These are phyloP conservation scores for Linnemannia elongata DNA, from an alignment of 192 early-diverging fungal genomes.

Conservation along the genomic window DNA sequence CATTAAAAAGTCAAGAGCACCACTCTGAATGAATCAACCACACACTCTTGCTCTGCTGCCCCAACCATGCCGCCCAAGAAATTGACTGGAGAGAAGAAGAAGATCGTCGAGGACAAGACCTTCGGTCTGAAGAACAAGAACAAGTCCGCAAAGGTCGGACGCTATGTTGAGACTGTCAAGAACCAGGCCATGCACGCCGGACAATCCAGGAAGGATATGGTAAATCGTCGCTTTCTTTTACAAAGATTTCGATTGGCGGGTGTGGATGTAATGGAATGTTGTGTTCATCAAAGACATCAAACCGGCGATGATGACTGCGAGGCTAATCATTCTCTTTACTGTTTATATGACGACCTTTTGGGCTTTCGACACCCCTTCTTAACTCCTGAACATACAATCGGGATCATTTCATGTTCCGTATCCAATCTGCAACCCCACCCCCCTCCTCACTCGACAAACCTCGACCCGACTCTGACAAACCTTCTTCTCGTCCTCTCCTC, in stretches of 20 bases:
- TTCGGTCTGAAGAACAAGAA: conserved; percentile 99
- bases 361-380: background rate
- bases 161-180: conserved; percentile 94
- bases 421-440: background rate
- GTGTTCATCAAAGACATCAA: too few species aligned
- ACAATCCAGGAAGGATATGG: conserved; percentile 66
- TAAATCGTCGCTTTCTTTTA: conserved; percentile 28
- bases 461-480: background rate
- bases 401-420: background rate
- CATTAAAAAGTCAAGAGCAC: background rate
- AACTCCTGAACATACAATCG: background rate
- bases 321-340: too few species aligned
- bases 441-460: background rate
- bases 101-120: conserved; percentile 95
- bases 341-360: too few species aligned
- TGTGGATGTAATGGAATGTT: background rate
- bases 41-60: background rate
- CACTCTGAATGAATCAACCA: background rate
- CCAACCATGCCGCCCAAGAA: conserved; percentile 85
- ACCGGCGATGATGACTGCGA: background rate
- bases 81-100: conserved; percentile 78
- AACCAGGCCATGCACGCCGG: conserved; percentile 78
- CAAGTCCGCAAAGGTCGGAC: conserved; percentile 90
- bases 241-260: too few species aligned
- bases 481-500: background rate